Conservation (phyloP, 805 yeast genomes). For the Kuraishia piskuri region DNA sequence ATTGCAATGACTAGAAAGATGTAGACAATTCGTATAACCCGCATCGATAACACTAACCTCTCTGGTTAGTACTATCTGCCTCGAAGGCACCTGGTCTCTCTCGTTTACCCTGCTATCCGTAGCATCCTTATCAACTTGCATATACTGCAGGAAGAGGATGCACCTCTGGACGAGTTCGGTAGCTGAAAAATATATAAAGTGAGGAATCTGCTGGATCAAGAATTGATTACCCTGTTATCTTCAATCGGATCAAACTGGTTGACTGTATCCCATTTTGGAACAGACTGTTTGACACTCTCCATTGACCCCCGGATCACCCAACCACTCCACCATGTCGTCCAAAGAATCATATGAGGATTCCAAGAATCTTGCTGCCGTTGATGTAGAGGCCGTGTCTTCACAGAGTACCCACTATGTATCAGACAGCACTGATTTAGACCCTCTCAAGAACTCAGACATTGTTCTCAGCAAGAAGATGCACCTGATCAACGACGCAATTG, state of each 20-base stretch:
- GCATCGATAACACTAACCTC: too few species aligned
- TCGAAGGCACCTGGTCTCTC: background rate
- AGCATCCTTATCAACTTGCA: background rate
- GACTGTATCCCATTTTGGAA: too few species aligned
- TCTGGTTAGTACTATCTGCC: too few species aligned
- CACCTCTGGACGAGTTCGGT: background rate
- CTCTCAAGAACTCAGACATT: conserved; percentile 28
- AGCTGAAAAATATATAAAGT: background rate
- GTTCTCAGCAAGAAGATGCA: conserved; percentile 31
- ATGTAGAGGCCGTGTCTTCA: background rate
- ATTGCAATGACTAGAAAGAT: too few species aligned
- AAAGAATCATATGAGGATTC: background rate
- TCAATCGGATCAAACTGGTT: background rate
- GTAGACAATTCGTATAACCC: too few species aligned
- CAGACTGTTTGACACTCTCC: background rate
- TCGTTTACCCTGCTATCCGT: background rate
- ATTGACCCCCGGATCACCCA: background rate
- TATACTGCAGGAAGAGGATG: background rate
- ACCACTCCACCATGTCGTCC: background rate
- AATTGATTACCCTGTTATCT: background rate
- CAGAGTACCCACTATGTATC: background rate
- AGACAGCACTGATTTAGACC: conserved; percentile 12
- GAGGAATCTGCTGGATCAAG: background rate
- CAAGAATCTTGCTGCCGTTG: background rate
- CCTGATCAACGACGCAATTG: conserved; percentile 44